Percentiles rank a stretch among this genome's conserved stretches.
These are phyloP conservation scores for Colletotrichum cuscutae DNA, from an alignment of 2,329 filamentous ascomycete species.

Conservation along the genomic window DNA sequence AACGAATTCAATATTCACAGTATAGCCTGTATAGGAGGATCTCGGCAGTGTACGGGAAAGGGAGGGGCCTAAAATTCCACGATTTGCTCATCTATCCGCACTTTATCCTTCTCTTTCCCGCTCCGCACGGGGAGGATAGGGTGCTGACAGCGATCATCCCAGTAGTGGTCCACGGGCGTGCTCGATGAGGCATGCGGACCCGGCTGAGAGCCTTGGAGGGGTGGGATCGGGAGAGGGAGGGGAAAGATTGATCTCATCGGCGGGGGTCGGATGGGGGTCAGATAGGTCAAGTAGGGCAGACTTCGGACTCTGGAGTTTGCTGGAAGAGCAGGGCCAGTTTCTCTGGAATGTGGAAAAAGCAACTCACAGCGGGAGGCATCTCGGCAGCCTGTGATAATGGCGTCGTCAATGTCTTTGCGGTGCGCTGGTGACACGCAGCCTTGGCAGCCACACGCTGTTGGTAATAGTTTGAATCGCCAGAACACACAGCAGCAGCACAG, in stretches of 20 bases:
- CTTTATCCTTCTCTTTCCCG: no score
- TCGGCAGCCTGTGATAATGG: conserved; percentile 2
- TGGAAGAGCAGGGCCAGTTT: no score
- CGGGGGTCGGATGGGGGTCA: conserved; percentile 6
- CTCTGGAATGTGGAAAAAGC: conserved; percentile 25
- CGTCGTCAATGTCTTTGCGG: background rate
- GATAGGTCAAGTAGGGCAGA: background rate
- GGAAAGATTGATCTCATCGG: background rate
- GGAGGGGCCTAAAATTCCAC: conserved; percentile 9
- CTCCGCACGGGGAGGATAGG: conserved; percentile 21
- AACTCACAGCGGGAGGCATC: background rate
- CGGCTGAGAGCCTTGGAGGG: background rate
- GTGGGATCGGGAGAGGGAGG: background rate
- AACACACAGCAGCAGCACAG: background rate
- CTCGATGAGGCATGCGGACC: conserved; percentile 30
- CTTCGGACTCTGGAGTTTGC: no score
- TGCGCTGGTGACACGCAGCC: background rate
- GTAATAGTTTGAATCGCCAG: background rate
- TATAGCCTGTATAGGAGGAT: background rate
- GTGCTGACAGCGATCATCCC: conserved; percentile 33
- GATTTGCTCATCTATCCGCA: conserved; percentile 10
- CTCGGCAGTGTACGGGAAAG: background rate
- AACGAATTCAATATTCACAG: background rate
- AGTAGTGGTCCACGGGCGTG: conserved; percentile 11
- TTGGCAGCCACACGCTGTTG: conserved; percentile 11